Evolutionary conservation across 768 basidiomycete species (phyloP).

Genomic region (Mrakia frigida): DNA sequence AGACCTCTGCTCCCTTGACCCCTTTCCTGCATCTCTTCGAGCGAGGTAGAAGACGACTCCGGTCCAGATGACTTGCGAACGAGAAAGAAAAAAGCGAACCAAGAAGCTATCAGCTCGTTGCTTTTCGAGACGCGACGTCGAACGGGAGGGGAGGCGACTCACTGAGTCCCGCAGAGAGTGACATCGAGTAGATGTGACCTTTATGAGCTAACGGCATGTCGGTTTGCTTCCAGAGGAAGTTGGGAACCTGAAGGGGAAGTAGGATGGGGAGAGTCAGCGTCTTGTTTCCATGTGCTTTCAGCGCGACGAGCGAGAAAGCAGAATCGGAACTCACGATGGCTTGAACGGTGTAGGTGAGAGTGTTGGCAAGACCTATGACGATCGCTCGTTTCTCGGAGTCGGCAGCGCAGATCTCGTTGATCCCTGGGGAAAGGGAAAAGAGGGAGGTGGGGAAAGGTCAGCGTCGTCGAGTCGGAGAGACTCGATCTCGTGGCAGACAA

Average conservation of each 20-base stretch:
- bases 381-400: conserved; percentile 2
- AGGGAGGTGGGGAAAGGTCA: neutral
- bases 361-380: neutral
- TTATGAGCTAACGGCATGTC: neutral
- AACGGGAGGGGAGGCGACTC: too few relatives aligned
- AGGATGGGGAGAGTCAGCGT: neutral
- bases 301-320: too few relatives aligned
- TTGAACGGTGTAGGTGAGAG: neutral
- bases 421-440: neutral
- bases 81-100: too few relatives aligned
- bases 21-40: too few relatives aligned
- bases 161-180: neutral
- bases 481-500: too few relatives aligned
- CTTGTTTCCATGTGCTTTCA: too few relatives aligned
- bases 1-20: too few relatives aligned
- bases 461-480: neutral
- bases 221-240: neutral
- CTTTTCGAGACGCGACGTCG: too few relatives aligned
- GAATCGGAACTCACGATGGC: neutral
- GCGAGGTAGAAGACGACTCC: too few relatives aligned
- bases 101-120: too few relatives aligned
- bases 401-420: neutral
- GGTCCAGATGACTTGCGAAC: too few relatives aligned
- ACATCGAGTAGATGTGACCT: conserved; percentile 1
- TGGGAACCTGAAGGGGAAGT: neutral